Percentiles rank a stretch among this genome's conserved stretches.
These are phyloP conservation scores for Penicillium capsulatum DNA, from an alignment of 2,329 filamentous ascomycete genomes.

Conservation along the genomic window DNA sequence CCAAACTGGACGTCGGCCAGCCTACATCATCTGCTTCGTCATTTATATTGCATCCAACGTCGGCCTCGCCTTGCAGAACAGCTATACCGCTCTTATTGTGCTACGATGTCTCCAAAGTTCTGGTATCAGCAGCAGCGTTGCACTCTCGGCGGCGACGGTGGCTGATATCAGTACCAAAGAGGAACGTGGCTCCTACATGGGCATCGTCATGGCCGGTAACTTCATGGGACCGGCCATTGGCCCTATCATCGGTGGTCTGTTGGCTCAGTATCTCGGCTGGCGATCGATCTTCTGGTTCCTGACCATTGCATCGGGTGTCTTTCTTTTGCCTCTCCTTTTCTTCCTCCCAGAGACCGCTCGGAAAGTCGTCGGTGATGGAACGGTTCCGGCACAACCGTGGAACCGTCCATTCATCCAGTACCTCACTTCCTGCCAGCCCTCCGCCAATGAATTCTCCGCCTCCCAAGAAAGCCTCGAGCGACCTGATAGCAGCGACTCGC, in stretches of 20 bases:
- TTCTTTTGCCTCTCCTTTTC: slow-evolving; percentile 53
- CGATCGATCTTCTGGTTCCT: slow-evolving; percentile 67
- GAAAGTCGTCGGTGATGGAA: slow-evolving; percentile 37
- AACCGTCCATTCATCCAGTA: slow-evolving; percentile 14
- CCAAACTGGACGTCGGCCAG: slow-evolving; percentile 57
- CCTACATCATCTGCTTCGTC: slow-evolving; percentile 55
- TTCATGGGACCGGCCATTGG: slow-evolving; percentile 51
- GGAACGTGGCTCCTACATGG: slow-evolving; percentile 71
- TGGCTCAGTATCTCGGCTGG: slow-evolving; percentile 63
- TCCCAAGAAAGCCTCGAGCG: not conserved
- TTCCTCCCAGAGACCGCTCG: slow-evolving; percentile 52
- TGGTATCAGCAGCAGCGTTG: slow-evolving; percentile 64
- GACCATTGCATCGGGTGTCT: slow-evolving; percentile 46
- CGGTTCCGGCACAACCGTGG: slow-evolving; percentile 21
- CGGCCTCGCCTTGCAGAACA: slow-evolving; percentile 36
- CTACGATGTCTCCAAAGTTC: slow-evolving; percentile 37
- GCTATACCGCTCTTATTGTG: slow-evolving; percentile 33
- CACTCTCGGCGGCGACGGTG: slow-evolving; percentile 66
- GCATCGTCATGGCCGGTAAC: slow-evolving; percentile 57
- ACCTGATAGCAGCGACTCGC: not conserved
- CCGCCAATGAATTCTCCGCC: not conserved
- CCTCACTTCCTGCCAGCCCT: too few species aligned
- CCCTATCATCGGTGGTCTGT: slow-evolving; percentile 61
- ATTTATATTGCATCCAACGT: slow-evolving; percentile 39
- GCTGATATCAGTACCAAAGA: slow-evolving; percentile 65